phyloP scores from a whole-genome alignment of 2,329 filamentous ascomycete species.

The Aspergillus cejpii region DNA sequence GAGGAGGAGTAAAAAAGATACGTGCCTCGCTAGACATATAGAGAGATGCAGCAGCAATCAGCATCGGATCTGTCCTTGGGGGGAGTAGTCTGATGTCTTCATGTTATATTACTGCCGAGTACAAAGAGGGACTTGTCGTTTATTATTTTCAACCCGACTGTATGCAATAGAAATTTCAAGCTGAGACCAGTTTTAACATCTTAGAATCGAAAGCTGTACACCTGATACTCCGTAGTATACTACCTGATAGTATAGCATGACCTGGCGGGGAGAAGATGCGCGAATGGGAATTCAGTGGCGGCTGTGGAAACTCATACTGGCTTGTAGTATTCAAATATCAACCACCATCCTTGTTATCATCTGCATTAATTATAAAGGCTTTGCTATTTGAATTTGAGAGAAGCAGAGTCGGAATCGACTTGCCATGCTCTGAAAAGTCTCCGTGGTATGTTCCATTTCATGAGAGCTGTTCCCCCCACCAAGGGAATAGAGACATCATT shows the following conservation, averaged over 20 bases:
- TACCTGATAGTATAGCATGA: too few relatives aligned
- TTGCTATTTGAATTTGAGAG: too few relatives aligned
- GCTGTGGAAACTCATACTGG: neutral
- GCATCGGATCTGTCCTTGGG: neutral
- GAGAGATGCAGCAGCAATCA: neutral
- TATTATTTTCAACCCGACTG: slow-evolving; percentile 17
- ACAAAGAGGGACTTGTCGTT: slow-evolving; percentile 6
- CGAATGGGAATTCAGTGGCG: neutral
- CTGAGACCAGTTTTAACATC: slow-evolving; percentile 3
- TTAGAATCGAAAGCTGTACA: neutral
- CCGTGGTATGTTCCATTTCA: too few relatives aligned
- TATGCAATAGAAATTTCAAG: slow-evolving; percentile 20
- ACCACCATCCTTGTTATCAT: too few relatives aligned
- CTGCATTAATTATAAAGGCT: too few relatives aligned
- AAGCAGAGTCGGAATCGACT: too few relatives aligned
- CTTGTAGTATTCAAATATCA: too few relatives aligned
- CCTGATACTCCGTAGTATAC: too few relatives aligned
- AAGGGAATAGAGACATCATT: neutral
- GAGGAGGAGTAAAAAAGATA: slow-evolving; percentile 48
- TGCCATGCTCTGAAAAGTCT: too few relatives aligned
- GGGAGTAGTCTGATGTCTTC: slow-evolving; percentile 3
- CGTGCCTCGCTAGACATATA: slow-evolving; percentile 9
- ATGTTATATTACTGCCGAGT: slow-evolving; percentile 13
- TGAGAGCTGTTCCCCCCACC: too few relatives aligned
- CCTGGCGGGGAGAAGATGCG: neutral